Base-by-base conservation (phyloP, 257 asterid species). In the Lithospermum erythrorhizon region DNA sequence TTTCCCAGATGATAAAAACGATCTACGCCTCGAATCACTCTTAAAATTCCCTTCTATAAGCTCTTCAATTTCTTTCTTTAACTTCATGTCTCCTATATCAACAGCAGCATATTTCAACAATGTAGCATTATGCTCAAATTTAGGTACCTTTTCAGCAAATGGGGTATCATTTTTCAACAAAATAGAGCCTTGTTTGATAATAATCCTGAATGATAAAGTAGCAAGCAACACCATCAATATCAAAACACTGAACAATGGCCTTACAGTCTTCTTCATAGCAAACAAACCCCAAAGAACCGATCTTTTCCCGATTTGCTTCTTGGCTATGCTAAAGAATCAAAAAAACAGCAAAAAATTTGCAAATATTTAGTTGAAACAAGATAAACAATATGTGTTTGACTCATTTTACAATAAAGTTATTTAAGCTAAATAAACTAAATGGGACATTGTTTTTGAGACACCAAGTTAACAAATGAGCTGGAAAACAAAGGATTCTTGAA, bases 11-110 rank as follows among this genome's bases (percentile, higher is more conserved):
- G 98, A 84, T 59, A 88, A 57, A 65, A 88, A 88, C 6, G 97
- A 84, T 49, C 95, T 78, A 24, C 86, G 94, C 18, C 95, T 76
- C 20, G 87, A 87, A 18, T 87, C 78, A 59, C 61, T 76, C 53
- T 81, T 57, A 72, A 84, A 82, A 58, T 80, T 84, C 58, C 96
- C 94, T 68, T 88, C 93, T 54, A 88, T 15, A 22, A 91, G 61
- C 20, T 76, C 90, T 67, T 84, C 95, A 59, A 91, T 74, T 66
- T 88, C 96, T 51, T 83, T 73, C 80, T 78, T 86, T 76, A 88
- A 72, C 74, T 52, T 71, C 18, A 87, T 70, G 27, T 84, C 98
- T 45, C 75, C 88, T 22, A 77, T 49, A 23, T 91, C 97, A 35
- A 75, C 30, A 37, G 89, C 75, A 37, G 98, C 97, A 54, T 72